phyloP scores from a whole-genome alignment of 495 filamentous ascomycete species.

The Penicillium steckii region DNA sequence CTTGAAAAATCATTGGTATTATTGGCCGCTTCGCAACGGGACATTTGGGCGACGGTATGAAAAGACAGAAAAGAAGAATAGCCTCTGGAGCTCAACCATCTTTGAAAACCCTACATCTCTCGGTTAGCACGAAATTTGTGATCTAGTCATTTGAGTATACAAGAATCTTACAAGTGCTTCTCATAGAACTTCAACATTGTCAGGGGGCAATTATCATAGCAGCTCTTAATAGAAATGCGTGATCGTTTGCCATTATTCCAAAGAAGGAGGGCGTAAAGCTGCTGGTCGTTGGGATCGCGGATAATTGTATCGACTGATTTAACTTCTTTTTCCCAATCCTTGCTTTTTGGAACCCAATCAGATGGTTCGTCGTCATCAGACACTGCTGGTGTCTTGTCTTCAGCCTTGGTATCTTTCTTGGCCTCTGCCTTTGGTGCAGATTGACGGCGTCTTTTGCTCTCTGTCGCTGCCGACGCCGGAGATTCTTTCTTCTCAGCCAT shows the following conservation, averaged over 20 bases:
- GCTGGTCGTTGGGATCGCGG: conserved; percentile 39
- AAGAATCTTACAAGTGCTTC: conserved; percentile 39
- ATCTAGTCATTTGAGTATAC: neutral
- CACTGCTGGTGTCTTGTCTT: conserved; percentile 2
- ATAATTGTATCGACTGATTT: conserved; percentile 55
- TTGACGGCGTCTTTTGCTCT: conserved; percentile 25
- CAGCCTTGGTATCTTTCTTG: neutral
- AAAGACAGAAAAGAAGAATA: too few relatives aligned
- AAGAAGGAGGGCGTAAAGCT: conserved; percentile 49
- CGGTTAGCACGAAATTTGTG: neutral
- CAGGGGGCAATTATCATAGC: conserved; percentile 42
- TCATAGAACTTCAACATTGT: conserved; percentile 51
- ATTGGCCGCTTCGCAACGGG: too few relatives aligned
- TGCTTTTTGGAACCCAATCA: conserved; percentile 49
- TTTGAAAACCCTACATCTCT: conserved; percentile 38
- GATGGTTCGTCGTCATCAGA: conserved; percentile 16
- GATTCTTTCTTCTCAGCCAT: conserved; percentile 30
- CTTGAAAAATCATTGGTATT: neutral
- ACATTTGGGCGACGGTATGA: too few relatives aligned
- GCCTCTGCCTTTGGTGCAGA: conserved; percentile 17
- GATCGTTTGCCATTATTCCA: conserved; percentile 54
- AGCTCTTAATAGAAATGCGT: conserved; percentile 34
- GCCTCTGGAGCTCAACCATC: conserved; percentile 19
- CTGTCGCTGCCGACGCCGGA: conserved; percentile 17
- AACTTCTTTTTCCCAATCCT: conserved; percentile 59